Conservation (phyloP, 2,329 filamentous ascomycete genomes). For the Arthrobotrys megalospora region DNA sequence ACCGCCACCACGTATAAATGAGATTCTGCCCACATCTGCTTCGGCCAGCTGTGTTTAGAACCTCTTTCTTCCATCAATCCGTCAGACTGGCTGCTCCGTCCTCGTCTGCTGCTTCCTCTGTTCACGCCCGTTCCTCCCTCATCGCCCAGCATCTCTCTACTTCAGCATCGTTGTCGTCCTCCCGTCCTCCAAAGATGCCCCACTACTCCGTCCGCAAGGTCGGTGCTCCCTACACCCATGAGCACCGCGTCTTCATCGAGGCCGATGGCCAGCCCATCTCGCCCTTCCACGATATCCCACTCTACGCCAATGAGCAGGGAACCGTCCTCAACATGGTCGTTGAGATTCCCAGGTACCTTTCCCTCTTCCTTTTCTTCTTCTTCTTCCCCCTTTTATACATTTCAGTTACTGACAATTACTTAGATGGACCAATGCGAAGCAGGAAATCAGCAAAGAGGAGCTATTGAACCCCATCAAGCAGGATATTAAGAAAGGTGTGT, state of each 20-base stretch:
- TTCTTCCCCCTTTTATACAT: no score
- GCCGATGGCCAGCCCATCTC: conserved; percentile 95
- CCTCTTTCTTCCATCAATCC: conserved; percentile 38
- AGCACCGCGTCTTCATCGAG: conserved; percentile 98
- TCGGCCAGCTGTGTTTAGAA: conserved; percentile 49
- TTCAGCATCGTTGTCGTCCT: not conserved
- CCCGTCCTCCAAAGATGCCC: conserved; percentile 69
- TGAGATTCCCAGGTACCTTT: conserved; percentile 81
- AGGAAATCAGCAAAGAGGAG: conserved; percentile 99
- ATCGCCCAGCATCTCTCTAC: conserved; percentile 53
- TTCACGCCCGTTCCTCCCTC: conserved; percentile 52
- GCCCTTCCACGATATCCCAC: conserved; percentile 97
- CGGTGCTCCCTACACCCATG: conserved; percentile 89
- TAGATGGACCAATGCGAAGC: conserved; percentile 99
- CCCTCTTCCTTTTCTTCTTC: not conserved
- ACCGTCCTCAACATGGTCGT: conserved; percentile 99
- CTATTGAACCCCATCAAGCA: conserved; percentile 99
- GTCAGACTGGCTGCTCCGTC: conserved; percentile 53
- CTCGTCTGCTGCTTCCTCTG: conserved; percentile 26
- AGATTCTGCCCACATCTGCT: conserved; percentile 55
- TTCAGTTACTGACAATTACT: not conserved
- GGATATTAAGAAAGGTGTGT: conserved; percentile 89
- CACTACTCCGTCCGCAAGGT: conserved; percentile 88
- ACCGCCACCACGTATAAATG: conserved; percentile 30
- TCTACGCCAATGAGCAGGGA: conserved; percentile 91